A percentile compares a stretch with the other conserved stretches of the same genome.
Conservation (phyloP, 805 yeast genomes). For the Blastobotrys americana region DNA sequence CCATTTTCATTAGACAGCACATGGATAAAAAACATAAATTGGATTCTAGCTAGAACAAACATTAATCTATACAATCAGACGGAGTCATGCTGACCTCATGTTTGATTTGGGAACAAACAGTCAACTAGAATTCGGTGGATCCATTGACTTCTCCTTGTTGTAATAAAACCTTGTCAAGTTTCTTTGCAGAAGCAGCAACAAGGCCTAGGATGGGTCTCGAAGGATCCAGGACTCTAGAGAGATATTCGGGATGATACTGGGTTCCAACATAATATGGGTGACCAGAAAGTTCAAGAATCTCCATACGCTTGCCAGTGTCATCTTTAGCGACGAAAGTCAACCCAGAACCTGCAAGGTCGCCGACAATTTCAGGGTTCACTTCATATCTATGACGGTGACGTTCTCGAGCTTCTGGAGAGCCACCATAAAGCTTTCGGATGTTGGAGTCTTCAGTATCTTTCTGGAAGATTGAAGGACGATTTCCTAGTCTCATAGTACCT, state of each 20-base stretch:
- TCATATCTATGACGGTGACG: constrained; percentile 99
- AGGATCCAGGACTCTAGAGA: constrained; percentile 93
- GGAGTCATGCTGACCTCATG: too few species aligned
- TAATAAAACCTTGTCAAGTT: constrained; percentile 55
- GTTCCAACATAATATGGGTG: constrained; percentile 93
- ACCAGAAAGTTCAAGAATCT: constrained; percentile 73
- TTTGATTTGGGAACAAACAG: too few species aligned
- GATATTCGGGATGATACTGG: constrained; percentile 97
- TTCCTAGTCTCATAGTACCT: constrained; percentile 98
- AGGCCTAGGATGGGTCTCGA: constrained; percentile 94
- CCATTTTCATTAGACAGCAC: too few species aligned
- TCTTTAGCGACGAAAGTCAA: constrained; percentile 89
- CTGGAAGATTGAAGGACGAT: constrained; percentile 81
- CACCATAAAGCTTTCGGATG: constrained; percentile 74
- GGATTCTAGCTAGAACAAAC: too few species aligned
- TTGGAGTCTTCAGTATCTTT: constrained; percentile 56
- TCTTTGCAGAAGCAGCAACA: constrained; percentile 88
- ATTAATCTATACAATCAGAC: too few species aligned
- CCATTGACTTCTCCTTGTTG: constrained; percentile 2
- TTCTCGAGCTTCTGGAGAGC: constrained; percentile 61
- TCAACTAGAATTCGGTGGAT: constrained; percentile 1
- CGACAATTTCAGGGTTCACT: constrained; percentile 79
- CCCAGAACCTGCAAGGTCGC: constrained; percentile 66
- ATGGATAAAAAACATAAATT: too few species aligned
- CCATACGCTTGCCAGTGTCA: constrained; percentile 87